Evolutionary conservation across 805 yeast species (phyloP), one percentile per base, ranked within the genome.

Genomic region (Kazachstania viticola): DNA sequence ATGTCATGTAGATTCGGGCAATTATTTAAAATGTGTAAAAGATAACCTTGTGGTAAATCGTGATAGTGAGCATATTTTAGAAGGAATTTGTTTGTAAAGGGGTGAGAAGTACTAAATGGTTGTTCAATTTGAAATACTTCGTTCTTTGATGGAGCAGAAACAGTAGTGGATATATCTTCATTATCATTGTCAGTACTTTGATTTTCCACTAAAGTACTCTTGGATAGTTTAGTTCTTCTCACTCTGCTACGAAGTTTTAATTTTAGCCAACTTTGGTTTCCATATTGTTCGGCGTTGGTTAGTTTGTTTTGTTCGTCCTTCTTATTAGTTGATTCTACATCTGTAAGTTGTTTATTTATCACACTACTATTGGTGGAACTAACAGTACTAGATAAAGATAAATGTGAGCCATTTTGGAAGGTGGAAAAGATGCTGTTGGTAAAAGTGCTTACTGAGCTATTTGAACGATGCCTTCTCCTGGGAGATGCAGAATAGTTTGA

Each of bases 41-140:
- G 46, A 39, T 73, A 72, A 0, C 95, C 95, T 18, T 78, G 58
- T 1, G 95, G 95, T 5, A 84, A 49, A 50, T 84, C 95, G 42
- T 69, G 73, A n/a, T 77, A 66, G 14, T 69, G 62, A 3, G 82
- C 65, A 53, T 79, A 79, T 50, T 71, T 77, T 33, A 65, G 45
- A 23, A 82, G 51, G 40, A 76, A 73, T 35, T 72, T 69, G 48
- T 71, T 77, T 25, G 74, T 72, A 28, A 58, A 52, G 3, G 91
- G 91, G 48, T 80, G 85, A 3, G 55, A 24, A 1, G 37, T 31
- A 14, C 23, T 33, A 12, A 34, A 31, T 14, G 40, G 44, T 21
- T 29, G 33, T 24, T 31, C 33, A 22, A 27, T 17, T 5, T 25
- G 14, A 14, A n/a, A n/a, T n/a, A n/a, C n/a, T n/a, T n/a, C n/a